Evolutionary conservation across 768 basidiomycete species (phyloP), one percentile per base, ranked within the genome.

Genomic region (Hebeloma cylindrosporum): DNA sequence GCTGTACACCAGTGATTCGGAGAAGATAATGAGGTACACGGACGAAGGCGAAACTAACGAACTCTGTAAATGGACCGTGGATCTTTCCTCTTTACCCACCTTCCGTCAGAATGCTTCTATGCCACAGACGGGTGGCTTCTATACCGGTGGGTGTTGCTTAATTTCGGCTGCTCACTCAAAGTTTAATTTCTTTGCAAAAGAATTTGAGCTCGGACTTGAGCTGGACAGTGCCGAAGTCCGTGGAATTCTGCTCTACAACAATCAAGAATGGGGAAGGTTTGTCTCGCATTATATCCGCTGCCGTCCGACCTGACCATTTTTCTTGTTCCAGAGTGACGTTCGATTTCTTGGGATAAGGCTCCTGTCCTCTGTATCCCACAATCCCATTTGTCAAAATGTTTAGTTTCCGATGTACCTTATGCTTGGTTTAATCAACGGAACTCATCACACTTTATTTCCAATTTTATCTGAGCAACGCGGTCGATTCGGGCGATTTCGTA

Each of bases 171-270:
- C n/a, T 30, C 36, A 18, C 25, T 35, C 21, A 40, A 29, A 39
- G 2, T 6, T 42, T 39, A 29, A 14, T 42, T 35, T 33, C 22
- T 39, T 18, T 51, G 43, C 29, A 30, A 32, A 31, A 89, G 88
- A 91, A 60, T 93, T 91, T 53, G 88, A 91, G 61, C 77, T 92
- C 3, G 89, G 84, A 6, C 66, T 92, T 48, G 89, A 89, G 65
- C 66, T 92, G 56, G 88, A 92, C 61, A 88, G 88, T 52, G 88
- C 84, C 44, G 89, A 92, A 68, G 88, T 92, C 57, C 83, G 90
- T 45, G 89, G 88, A 16, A 81, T 88, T 46, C 61, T 91, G 47
- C 63, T 90, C 34, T 83, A 83, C 58, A 79, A 86, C 41, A 80
- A 80, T 9, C 77, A 83, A 50, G 89, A 91, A 63, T 90, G 87